Evolutionary conservation across 2,329 filamentous ascomycete species (phyloP).

Genomic region (Geosmithia putterillii): DNA sequence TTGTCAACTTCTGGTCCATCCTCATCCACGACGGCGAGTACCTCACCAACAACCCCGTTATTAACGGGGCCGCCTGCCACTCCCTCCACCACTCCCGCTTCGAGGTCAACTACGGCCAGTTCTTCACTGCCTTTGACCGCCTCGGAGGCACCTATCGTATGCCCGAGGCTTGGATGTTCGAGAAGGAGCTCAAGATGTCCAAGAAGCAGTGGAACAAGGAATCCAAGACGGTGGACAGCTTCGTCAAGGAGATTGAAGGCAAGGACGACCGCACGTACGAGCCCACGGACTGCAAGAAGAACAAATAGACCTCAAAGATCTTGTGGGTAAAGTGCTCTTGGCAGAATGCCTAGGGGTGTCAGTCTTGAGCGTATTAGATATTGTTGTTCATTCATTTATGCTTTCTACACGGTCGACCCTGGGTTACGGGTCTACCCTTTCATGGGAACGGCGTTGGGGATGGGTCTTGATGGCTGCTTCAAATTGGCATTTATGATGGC

Average conservation of each 20-base stretch:
- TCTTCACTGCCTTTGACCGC: constrained; percentile 85
- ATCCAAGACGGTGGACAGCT: constrained; percentile 60
- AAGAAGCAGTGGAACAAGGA: constrained; percentile 70
- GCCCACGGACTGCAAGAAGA: constrained; percentile 31
- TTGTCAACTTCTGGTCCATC: constrained; percentile 96
- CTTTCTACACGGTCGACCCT: too few relatives aligned
- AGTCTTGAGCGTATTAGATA: too few relatives aligned
- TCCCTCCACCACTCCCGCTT: constrained; percentile 52
- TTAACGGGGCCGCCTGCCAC: constrained; percentile 94
- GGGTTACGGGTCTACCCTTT: not conserved
- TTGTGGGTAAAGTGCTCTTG: not conserved
- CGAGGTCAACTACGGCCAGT: constrained; percentile 76
- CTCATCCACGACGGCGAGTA: constrained; percentile 96
- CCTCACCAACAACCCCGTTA: constrained; percentile 74
- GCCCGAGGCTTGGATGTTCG: constrained; percentile 77
- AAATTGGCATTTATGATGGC: not conserved
- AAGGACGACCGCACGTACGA: constrained; percentile 37
- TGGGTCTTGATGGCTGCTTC: too few relatives aligned
- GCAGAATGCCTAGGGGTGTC: too few relatives aligned
- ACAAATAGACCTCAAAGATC: constrained; percentile 7
- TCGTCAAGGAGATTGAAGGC: constrained; percentile 59
- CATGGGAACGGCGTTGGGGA: not conserved
- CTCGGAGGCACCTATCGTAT: constrained; percentile 76
- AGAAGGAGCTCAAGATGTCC: constrained; percentile 76
- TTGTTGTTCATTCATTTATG: too few relatives aligned